Percentiles rank a stretch among this genome's conserved stretches.
phyloP scores from a whole-genome alignment of 2,329 filamentous ascomycete genomes.

The Ceratocystis destructans region DNA sequence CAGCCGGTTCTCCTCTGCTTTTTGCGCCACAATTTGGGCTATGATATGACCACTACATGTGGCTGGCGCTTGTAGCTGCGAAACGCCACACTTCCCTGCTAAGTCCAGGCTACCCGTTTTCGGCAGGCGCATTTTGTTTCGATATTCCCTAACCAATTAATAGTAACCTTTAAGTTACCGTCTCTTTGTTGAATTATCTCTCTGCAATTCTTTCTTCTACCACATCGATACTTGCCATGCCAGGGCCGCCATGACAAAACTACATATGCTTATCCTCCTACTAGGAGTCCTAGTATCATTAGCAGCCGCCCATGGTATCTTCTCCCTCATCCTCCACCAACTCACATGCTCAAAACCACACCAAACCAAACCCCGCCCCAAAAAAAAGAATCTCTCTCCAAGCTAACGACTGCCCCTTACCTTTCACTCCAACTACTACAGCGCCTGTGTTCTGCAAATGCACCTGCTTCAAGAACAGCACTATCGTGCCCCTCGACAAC shows the following conservation, averaged over 20 bases:
- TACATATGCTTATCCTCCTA: constrained; percentile 28
- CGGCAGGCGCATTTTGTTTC: not conserved
- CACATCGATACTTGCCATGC: constrained; percentile 7
- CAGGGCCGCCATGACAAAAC: constrained; percentile 28
- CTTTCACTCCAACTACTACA: constrained; percentile 23
- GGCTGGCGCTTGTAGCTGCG: not conserved
- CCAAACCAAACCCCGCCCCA: constrained; percentile 22
- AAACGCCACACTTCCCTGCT: not conserved
- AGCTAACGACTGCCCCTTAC: not conserved
- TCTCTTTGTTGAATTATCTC: not conserved
- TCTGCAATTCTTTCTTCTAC: not conserved
- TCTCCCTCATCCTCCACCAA: not conserved
- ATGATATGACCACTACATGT: not conserved
- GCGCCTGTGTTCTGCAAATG: constrained; percentile 56
- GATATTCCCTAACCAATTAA: no score
- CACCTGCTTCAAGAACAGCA: constrained; percentile 56
- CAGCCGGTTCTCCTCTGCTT: not conserved
- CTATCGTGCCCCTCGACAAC: constrained; percentile 44
- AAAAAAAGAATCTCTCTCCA: not conserved
- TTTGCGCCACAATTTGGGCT: not conserved
- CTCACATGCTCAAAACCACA: not conserved
- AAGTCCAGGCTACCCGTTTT: not conserved
- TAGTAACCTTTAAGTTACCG: not conserved
- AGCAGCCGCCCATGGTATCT: constrained; percentile 33
- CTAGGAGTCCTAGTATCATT: constrained; percentile 26